Percentiles rank a stretch among this genome's conserved stretches.
Conservation (phyloP, 371 early-diverging fungal genomes). For the Capniomyces stellatus region DNA sequence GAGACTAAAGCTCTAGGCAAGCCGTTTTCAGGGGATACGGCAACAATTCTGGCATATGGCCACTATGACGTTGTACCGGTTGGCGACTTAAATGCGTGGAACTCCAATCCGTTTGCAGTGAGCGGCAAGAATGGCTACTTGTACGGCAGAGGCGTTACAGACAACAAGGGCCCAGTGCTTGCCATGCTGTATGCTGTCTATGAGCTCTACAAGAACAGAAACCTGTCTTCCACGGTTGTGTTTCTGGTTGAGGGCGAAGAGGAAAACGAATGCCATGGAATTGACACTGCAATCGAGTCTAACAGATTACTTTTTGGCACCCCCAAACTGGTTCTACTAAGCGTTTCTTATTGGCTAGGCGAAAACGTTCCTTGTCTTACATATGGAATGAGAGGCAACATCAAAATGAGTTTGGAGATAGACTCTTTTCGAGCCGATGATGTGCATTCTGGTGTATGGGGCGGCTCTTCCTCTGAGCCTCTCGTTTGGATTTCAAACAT, state of each 20-base stretch:
- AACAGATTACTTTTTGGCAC: constrained; percentile 34
- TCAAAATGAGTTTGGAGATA: constrained; percentile 46
- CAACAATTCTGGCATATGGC: constrained; percentile 58
- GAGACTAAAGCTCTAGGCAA: not conserved
- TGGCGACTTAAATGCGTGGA: constrained; percentile 42
- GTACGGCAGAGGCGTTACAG: constrained; percentile 63
- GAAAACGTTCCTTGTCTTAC: constrained; percentile 48
- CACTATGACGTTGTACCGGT: constrained; percentile 67
- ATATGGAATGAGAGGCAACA: constrained; percentile 53
- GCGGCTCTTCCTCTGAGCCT: constrained; percentile 67
- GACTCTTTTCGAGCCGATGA: constrained; percentile 36
- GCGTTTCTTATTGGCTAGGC: constrained; percentile 51
- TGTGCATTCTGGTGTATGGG: constrained; percentile 68
- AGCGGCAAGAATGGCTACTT: constrained; percentile 49
- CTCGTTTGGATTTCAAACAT: constrained; percentile 52
- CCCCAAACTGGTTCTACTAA: constrained; percentile 50
- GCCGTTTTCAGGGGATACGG: constrained; percentile 6
- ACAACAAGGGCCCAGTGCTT: constrained; percentile 68
- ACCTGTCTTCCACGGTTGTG: constrained; percentile 45
- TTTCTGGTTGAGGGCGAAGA: constrained; percentile 76
- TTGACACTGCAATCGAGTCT: constrained; percentile 35
- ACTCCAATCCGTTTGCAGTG: constrained; percentile 30
- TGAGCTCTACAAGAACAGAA: constrained; percentile 40
- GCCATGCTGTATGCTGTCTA: constrained; percentile 58
- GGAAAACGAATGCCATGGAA: constrained; percentile 55